phyloP scores from a whole-genome alignment of 208 protist species.

The Crithidia thermophila region DNA sequence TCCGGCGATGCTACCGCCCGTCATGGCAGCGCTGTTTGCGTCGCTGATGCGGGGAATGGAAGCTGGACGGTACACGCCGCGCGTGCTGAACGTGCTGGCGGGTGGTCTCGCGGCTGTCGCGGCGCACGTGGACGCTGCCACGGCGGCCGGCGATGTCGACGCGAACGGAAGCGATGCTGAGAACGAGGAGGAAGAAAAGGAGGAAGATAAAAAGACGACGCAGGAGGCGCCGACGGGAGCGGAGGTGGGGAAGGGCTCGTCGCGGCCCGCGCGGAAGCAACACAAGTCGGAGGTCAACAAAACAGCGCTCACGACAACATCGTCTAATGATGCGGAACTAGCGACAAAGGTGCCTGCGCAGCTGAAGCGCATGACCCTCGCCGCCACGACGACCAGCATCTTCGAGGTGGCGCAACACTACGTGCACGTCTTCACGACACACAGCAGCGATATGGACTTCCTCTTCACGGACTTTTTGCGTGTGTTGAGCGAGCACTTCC shows the following conservation, averaged over 20 bases:
- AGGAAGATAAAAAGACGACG: not conserved
- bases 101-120: constrained; percentile 29
- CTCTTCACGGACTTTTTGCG: constrained; percentile 69
- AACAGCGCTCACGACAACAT: not conserved
- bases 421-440: constrained; percentile 71
- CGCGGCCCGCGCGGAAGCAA: no score
- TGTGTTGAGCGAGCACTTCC: constrained; percentile 50
- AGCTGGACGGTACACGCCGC: constrained; percentile 33
- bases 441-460: constrained; percentile 80
- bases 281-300: not conserved
- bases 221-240: no score
- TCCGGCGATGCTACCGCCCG: constrained; percentile 44
- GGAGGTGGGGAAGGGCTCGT: no score
- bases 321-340: not conserved
- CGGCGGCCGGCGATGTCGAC: no score
- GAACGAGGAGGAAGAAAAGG: constrained; percentile 8
- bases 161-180: constrained; percentile 13
- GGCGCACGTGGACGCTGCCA: constrained; percentile 32
- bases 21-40: constrained; percentile 53
- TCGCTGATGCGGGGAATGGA: constrained; percentile 53
- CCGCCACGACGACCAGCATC: constrained; percentile 53
- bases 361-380: constrained; percentile 52
- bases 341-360: constrained; percentile 1
- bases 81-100: constrained; percentile 63
- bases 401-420: constrained; percentile 61